Evolutionary conservation across 2,329 filamentous ascomycete genomes (phyloP).

Genomic region (Verticillium nubilum): DNA sequence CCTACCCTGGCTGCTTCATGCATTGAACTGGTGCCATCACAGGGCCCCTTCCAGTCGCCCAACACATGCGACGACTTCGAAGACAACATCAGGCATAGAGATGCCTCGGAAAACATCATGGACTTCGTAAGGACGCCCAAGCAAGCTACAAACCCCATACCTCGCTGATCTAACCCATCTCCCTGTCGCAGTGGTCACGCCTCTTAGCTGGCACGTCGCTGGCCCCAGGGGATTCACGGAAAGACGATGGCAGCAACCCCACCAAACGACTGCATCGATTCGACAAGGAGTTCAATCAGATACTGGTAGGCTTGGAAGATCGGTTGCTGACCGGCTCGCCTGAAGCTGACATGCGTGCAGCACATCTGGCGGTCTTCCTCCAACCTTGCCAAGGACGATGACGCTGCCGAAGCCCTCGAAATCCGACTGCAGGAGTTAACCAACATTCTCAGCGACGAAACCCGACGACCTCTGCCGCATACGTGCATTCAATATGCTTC

Average conservation of each 20-base stretch:
- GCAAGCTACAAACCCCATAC: conserved; percentile 5
- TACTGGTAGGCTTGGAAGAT: conserved; percentile 41
- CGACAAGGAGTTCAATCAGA: conserved; percentile 59
- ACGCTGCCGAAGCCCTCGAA: conserved; percentile 58
- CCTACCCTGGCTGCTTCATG: conserved; percentile 23
- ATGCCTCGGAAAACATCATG: conserved; percentile 46
- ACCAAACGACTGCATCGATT: conserved; percentile 60
- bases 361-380: conserved; percentile 55
- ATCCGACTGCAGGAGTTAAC: conserved; percentile 59
- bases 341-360: not conserved
- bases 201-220: conserved; percentile 58
- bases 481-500: conserved; percentile 86
- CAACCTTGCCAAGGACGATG: conserved; percentile 54
- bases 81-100: conserved; percentile 18
- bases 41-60: not conserved
- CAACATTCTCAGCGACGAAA: conserved; percentile 80
- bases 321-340: not conserved
- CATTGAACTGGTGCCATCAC: conserved; percentile 3
- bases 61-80: conserved; percentile 2
- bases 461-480: conserved; percentile 80
- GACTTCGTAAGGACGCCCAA: conserved; percentile 44
- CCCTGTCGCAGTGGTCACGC: conserved; percentile 53
- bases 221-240: conserved; percentile 48
- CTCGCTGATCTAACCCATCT: conserved; percentile 6
- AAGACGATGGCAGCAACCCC: conserved; percentile 57